Evolutionary conservation across 1,139 yeast genomes (phyloP).

Genomic region (Kazachstania sp.): DNA sequence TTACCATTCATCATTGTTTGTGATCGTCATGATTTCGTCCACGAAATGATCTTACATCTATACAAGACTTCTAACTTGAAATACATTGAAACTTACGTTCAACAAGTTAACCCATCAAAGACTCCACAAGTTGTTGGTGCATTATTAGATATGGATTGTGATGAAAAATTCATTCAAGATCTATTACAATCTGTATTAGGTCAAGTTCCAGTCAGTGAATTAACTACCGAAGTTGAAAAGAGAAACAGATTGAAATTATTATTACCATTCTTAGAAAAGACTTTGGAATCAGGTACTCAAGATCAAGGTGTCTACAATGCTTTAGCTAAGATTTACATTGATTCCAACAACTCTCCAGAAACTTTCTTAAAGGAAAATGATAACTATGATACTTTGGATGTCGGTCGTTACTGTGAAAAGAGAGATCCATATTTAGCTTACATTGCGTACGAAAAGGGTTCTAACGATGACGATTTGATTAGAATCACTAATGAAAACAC

Average conservation of each 20-base stretch:
- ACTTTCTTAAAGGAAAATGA: constrained; percentile 88
- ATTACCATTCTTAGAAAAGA: constrained; percentile 87
- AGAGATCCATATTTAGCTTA: constrained; percentile 97
- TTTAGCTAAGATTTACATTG: constrained; percentile 94
- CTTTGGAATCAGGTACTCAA: constrained; percentile 76
- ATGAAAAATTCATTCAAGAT: constrained; percentile 75
- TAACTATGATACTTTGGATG: constrained; percentile 81
- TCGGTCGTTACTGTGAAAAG: constrained; percentile 98
- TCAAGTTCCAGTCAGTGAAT: constrained; percentile 83
- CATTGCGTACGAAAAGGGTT: constrained; percentile 93
- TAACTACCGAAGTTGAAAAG: constrained; percentile 91
- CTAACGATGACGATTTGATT: constrained; percentile 80
- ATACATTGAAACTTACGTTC: constrained; percentile 94
- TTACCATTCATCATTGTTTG: constrained; percentile 93
- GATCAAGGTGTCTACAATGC: constrained; percentile 93
- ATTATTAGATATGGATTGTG: constrained; percentile 92
- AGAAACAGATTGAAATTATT: constrained; percentile 87
- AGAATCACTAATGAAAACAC: constrained; percentile 91
- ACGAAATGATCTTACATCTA: constrained; percentile 83
- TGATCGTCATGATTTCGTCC: constrained; percentile 85
- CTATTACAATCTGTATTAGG: constrained; percentile 82
- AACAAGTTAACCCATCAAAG: constrained; percentile 89
- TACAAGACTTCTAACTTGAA: constrained; percentile 94
- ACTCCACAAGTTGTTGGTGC: constrained; percentile 98
- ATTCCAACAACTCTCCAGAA: constrained; percentile 94